phyloP scores from a whole-genome alignment of 2,329 filamentous ascomycete genomes.

The Sclerotinia spermophila region DNA sequence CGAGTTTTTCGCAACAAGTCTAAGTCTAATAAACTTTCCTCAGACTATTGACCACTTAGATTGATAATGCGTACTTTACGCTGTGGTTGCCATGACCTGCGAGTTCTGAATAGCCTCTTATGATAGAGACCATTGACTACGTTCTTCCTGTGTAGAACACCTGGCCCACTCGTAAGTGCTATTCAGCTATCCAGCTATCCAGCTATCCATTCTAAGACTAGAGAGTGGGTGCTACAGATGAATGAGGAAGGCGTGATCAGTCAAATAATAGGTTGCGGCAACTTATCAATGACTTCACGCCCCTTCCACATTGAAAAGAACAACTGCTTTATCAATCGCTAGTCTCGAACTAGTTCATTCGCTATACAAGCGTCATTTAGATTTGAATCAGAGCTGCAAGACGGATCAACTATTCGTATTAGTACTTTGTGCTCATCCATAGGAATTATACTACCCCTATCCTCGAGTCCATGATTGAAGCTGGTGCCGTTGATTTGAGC shows the following conservation, averaged over 20 bases:
- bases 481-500: not conserved
- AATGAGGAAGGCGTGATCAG: not conserved
- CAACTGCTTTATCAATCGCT: not conserved
- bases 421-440: fast-evolving
- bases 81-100: not conserved
- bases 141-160: not conserved
- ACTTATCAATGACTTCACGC: not conserved
- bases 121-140: not conserved
- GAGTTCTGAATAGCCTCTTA: not conserved
- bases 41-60: not conserved
- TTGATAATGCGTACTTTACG: not conserved
- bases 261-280: not conserved
- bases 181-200: not conserved
- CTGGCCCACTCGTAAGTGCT: not conserved
- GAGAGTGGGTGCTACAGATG: not conserved
- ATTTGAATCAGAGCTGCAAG: no score
- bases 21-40: no score
- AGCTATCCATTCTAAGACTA: not conserved
- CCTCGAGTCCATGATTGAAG: not conserved
- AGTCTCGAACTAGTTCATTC: not conserved
- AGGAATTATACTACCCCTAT: not conserved
- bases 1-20: not conserved
- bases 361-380: not conserved
- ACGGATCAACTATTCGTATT: not conserved
- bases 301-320: not conserved